phyloP scores from a whole-genome alignment of 163 green algal genomes.

The Chloromonas sp. region DNA sequence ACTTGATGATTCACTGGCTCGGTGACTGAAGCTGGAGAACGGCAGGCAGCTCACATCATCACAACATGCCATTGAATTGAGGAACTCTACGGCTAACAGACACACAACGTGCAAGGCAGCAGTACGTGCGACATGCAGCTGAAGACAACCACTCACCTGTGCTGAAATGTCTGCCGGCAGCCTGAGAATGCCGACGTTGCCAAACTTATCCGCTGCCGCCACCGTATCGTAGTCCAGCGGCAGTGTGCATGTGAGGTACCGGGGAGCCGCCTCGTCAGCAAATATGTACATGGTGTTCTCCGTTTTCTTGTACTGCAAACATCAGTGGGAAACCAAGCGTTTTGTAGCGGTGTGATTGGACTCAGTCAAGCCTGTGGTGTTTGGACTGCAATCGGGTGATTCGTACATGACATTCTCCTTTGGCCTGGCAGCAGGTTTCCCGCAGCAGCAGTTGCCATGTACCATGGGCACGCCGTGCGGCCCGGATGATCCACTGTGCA shows the following conservation, averaged over 20 bases:
- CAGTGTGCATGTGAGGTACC: constrained; percentile 70
- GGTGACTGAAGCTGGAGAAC: too few relatives aligned
- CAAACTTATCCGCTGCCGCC: constrained; percentile 90
- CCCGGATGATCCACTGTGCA: too few relatives aligned
- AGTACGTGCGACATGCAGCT: too few relatives aligned
- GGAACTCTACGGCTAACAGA: not conserved
- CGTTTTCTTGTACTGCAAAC: constrained; percentile 64
- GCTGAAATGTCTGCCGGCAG: constrained; percentile 81
- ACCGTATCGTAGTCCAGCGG: constrained; percentile 96
- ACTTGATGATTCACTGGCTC: too few relatives aligned
- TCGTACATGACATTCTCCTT: not conserved
- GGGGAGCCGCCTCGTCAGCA: constrained; percentile 81
- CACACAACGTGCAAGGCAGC: too few relatives aligned
- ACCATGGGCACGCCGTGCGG: too few relatives aligned
- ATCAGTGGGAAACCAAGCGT: constrained; percentile 47
- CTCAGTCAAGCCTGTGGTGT: not conserved
- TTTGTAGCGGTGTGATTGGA: not conserved
- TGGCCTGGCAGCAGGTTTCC: not conserved
- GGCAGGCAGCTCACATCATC: too few relatives aligned
- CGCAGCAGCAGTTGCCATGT: too few relatives aligned
- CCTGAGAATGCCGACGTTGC: constrained; percentile 82
- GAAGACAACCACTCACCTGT: constrained; percentile 40
- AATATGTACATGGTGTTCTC: constrained; percentile 95
- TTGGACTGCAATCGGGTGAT: not conserved
- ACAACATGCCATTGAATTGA: not conserved